These are phyloP conservation scores for Cicer pinnatifidum DNA, from an alignment of 306 rosid species.

Conservation along the genomic window DNA sequence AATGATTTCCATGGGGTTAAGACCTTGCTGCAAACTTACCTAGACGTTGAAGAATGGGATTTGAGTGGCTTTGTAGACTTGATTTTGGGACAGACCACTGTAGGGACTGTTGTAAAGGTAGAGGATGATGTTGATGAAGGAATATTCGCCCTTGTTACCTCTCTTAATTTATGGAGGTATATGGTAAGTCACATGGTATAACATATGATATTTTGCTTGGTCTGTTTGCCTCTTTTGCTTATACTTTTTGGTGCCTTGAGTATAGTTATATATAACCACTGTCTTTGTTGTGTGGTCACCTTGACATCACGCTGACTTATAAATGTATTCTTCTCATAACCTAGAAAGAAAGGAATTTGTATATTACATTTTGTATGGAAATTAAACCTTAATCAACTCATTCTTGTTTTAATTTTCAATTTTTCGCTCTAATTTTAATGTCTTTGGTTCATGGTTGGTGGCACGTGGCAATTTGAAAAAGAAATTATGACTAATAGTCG, in stretches of 20 bases:
- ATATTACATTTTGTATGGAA: neutral
- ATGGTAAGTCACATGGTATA: conserved; percentile 54
- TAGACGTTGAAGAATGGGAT: conserved; percentile 74
- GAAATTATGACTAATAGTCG: neutral
- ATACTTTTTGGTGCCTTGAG: neutral
- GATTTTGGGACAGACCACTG: conserved; percentile 71
- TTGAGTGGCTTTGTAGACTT: conserved; percentile 75
- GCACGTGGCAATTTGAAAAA: neutral
- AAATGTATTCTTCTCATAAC: conserved; percentile 9
- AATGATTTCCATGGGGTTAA: conserved; percentile 83
- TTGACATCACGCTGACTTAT: neutral
- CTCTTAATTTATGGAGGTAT: conserved; percentile 74
- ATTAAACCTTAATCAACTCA: conserved; percentile 12
- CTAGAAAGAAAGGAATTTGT: conserved; percentile 1
- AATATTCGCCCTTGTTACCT: conserved; percentile 65
- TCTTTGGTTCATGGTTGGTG: neutral
- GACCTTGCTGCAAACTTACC: conserved; percentile 76
- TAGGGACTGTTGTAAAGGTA: conserved; percentile 75
- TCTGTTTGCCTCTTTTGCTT: conserved; percentile 5
- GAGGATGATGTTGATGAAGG: conserved; percentile 88
- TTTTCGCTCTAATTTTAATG: conserved; percentile 17
- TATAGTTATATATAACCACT: neutral
- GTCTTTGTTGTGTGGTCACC: conserved; percentile 5
- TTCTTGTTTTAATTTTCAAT: conserved; percentile 1
- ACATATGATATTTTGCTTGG: neutral